Evolutionary conservation across 148 eudicot species (phyloP), one percentile per base, ranked within the genome.

Genomic region (Hydrangea macrophylla): DNA sequence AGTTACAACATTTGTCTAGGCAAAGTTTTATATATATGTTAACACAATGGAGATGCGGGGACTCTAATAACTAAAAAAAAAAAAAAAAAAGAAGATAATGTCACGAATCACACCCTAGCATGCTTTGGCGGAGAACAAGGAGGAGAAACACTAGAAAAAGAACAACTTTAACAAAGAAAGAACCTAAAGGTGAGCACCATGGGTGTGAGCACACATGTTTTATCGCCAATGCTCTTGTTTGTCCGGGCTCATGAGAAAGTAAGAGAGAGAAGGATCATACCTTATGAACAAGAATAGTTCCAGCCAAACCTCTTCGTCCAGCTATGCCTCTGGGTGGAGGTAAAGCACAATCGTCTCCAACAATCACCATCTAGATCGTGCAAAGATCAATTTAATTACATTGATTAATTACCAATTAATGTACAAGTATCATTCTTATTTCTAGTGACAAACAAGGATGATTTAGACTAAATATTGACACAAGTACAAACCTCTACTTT

Each of bases 291-390:
- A 90, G 82, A 80, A 93, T 73, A 12, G 96, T 90, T 76, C 98
- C 98, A 58, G 98, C 97, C 84, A 94, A 87, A 68, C 98, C 98
- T 84, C 98, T 82, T 69, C 97, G 85, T 51, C 98, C 98, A 75
- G 96, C 91, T 62, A 94, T 90, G 74, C 98, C 98, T 78, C 92
- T 78, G 54, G 98, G 97, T 55, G 97, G 95, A 69, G 97, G 92
- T 73, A 94, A 78, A 70, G 96, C 96, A 85, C 98, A 94, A 63
- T 94, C 98, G 79, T 94, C 98, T 70, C 92, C 97, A 70, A 94
- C 91, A 71, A 94, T 94, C 67, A 94, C 96, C 90, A 83, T 88
- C 98, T 94, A 76, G 53, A 67, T 68, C 51, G 68, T 51, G 31
- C 55, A 57, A 56, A 42, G 11, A 58, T 48, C 11, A 55, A 17